Conservation (phyloP, 305 asterid genomes). For the Solanum chacoense region DNA sequence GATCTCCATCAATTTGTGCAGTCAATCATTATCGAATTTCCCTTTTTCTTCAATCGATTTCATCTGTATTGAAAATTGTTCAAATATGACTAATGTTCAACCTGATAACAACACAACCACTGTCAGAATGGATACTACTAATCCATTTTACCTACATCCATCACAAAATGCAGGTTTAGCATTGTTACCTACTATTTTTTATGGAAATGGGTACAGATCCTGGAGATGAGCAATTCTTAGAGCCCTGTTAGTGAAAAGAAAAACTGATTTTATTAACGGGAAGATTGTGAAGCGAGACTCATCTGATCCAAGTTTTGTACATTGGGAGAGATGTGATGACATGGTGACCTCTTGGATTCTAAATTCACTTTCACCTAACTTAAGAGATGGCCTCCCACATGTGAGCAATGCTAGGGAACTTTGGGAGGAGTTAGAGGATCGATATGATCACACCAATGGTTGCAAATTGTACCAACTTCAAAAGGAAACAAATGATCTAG, state of each 20-base stretch:
- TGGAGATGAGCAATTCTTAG: background rate
- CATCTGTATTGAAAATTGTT: background rate
- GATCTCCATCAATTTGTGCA: background rate
- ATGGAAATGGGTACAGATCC: background rate
- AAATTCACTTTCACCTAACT: background rate
- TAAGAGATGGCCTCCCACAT: too few species aligned
- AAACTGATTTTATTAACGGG: too few species aligned
- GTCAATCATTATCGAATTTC: too few species aligned
- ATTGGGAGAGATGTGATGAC: too few species aligned
- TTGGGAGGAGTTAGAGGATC: background rate
- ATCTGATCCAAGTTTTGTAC: too few species aligned
- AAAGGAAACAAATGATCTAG: too few species aligned
- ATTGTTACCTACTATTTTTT: background rate
- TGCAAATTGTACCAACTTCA: too few species aligned
- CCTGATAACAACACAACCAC: background rate
- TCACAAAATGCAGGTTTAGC: background rate
- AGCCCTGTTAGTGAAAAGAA: background rate
- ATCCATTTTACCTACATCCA: background rate
- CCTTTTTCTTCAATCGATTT: background rate
- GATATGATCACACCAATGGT: too few species aligned
- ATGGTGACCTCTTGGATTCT: too few species aligned
- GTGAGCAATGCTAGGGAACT: background rate
- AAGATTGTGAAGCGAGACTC: background rate
- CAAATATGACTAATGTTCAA: background rate
- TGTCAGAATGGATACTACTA: background rate